phyloP scores from a whole-genome alignment of 225 moss, liverwort and hornwort species.

The Sphagnum tenellum region DNA sequence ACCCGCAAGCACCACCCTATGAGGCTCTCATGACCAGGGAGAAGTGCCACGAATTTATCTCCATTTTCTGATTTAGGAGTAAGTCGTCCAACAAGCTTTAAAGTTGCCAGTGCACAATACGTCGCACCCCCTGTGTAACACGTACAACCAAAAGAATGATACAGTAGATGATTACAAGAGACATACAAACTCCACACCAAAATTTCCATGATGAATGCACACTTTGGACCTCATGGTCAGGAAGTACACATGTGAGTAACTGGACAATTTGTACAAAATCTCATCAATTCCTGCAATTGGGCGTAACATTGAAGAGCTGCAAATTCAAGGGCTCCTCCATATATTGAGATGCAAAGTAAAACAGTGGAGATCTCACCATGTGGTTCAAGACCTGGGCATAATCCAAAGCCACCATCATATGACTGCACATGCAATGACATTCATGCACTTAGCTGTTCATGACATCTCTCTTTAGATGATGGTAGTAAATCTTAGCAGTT shows the following conservation, averaged over 20 bases:
- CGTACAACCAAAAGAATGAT: neutral
- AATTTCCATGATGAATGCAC: neutral
- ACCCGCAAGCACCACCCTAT: slow-evolving; percentile 76
- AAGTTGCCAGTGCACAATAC: slow-evolving; percentile 75
- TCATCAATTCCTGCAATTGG: too few species aligned
- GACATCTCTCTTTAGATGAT: too few species aligned
- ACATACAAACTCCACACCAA: neutral
- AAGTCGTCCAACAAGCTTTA: slow-evolving; percentile 75
- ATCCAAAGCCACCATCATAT: slow-evolving; percentile 75
- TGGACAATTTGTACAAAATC: too few species aligned
- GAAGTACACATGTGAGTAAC: too few species aligned
- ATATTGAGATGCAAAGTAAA: too few species aligned
- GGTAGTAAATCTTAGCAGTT: too few species aligned
- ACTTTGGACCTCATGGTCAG: too few species aligned
- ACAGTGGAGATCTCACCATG: slow-evolving; percentile 49
- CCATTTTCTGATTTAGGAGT: slow-evolving; percentile 23
- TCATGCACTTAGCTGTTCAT: neutral
- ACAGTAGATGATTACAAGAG: neutral
- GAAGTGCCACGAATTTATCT: slow-evolving; percentile 19
- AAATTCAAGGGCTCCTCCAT: too few species aligned
- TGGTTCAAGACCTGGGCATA: slow-evolving; percentile 77
- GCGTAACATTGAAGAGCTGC: too few species aligned
- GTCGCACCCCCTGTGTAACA: slow-evolving; percentile 67
- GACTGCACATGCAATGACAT: slow-evolving; percentile 49
- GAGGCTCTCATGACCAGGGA: slow-evolving; percentile 29